phyloP scores from a whole-genome alignment of 129 eudicot species.

The Gnaphalium uliginosum region DNA sequence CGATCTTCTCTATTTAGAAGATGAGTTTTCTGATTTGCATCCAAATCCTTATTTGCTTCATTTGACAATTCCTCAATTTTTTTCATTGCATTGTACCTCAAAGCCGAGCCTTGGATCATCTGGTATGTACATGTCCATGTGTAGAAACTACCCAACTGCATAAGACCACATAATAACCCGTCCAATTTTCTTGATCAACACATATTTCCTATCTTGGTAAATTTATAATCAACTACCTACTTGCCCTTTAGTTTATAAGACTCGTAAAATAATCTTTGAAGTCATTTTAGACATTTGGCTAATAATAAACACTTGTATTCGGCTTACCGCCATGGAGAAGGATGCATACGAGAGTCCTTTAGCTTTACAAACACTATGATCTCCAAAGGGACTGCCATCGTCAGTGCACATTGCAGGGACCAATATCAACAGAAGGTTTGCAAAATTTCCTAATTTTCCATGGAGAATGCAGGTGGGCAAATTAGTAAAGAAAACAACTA shows the following conservation, averaged over 20 bases:
- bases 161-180: neutral
- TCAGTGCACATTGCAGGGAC: slow-evolving; percentile 85
- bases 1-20: slow-evolving; percentile 46
- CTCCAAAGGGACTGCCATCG: slow-evolving; percentile 87
- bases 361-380: slow-evolving; percentile 54
- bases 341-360: slow-evolving; percentile 84
- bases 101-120: slow-evolving; percentile 54
- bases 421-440: slow-evolving; percentile 63
- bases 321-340: slow-evolving; percentile 91
- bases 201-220: neutral
- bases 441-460: slow-evolving; percentile 61
- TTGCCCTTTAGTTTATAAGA: neutral
- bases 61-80: slow-evolving; percentile 25
- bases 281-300: neutral
- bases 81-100: slow-evolving; percentile 37
- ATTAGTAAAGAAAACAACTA: neutral
- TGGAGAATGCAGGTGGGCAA: neutral
- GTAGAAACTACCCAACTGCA: slow-evolving; percentile 76
- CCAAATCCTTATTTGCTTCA: slow-evolving; percentile 51
- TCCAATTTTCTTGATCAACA: neutral
- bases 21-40: slow-evolving; percentile 49
- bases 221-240: neutral
- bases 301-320: neutral
- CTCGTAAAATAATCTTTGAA: neutral
- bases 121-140: slow-evolving; percentile 91